Evolutionary conservation across 768 basidiomycete genomes (phyloP), one percentile per base, ranked within the genome.

Genomic region (Amyloporia xantha): DNA sequence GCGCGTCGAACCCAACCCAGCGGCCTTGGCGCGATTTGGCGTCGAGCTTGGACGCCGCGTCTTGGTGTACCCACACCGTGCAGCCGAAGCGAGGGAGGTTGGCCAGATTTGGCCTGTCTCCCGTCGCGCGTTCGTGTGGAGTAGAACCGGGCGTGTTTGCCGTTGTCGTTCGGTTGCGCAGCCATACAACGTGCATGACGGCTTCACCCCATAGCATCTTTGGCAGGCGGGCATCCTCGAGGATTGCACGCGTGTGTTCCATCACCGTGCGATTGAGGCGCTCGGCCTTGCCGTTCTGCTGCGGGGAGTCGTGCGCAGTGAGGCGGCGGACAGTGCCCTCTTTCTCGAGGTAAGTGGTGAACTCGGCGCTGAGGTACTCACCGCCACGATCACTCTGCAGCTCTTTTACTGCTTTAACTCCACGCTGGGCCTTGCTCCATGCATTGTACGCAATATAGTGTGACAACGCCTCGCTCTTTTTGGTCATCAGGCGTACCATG

Each of bases 211-310:
- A 51, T 10, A 51, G 40, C 2, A 19, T 27, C 13, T 44, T 51
- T 5, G 50, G 49, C 38, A 40, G 38, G 7, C 30, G 9, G 15
- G 30, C 30, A 15, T 33, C 30, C 9, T 7, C 7, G 30, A 33
- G 30, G 9, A 40, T 40, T 40, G 38, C 38, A 15, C 38, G 38
- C 20, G 6, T 17, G 30, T 19, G 21, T n/a, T 26, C 24, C 12
- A 19, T 12, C 5, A 71, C 50, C 0, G 66, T 70, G 5, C 66
- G 55, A 49, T 74, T 77, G 2, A 60, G 54, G 9, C 65, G 56
- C 54, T 78, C 67, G 0, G 73, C 67, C n/a, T 73, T 51, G 1
- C 74, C 69, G 44, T 75, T 76, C 26, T 74, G 62, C 45, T 70
- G 56, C 0, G 68, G 71, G 0, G 68, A 71, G 47, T 75, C 62